phyloP scores from a whole-genome alignment of 228 moss, liverwort and hornwort genomes.

The Sphagnum magellanicum region DNA sequence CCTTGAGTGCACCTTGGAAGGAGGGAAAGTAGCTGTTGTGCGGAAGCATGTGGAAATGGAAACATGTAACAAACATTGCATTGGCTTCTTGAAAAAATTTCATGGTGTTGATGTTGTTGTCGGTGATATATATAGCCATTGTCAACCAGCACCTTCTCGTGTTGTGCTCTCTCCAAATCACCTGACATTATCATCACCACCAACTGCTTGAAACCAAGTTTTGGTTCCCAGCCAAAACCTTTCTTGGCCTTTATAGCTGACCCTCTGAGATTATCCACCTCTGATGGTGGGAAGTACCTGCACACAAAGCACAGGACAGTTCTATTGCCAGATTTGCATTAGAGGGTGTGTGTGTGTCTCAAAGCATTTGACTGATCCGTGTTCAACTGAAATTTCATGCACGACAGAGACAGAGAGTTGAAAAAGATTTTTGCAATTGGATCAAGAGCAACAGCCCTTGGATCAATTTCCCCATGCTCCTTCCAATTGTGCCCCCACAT shows the following conservation, averaged over 20 bases:
- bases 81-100: constrained; percentile 3
- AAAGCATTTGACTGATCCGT: no score
- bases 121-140: constrained; percentile 80
- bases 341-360: no score
- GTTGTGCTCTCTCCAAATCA: constrained; percentile 74
- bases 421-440: no score
- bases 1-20: no score
- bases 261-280: constrained; percentile 84
- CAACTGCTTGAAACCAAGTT: constrained; percentile 74
- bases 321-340: no score
- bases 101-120: constrained; percentile 62
- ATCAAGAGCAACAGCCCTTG: constrained; percentile 20
- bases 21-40: no score
- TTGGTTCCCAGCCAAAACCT: constrained; percentile 54
- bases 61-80: no score
- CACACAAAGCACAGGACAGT: background rate
- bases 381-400: no score
- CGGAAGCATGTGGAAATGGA: no score
- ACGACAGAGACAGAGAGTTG: no score
- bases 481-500: constrained; percentile 72
- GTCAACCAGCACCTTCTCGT: constrained; percentile 90
- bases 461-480: constrained; percentile 81
- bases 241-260: constrained; percentile 59
- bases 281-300: constrained; percentile 85
- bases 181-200: constrained; percentile 89